These are phyloP conservation scores for Curvularia sp. DNA, from an alignment of 2,329 filamentous ascomycete species.

Conservation along the genomic window DNA sequence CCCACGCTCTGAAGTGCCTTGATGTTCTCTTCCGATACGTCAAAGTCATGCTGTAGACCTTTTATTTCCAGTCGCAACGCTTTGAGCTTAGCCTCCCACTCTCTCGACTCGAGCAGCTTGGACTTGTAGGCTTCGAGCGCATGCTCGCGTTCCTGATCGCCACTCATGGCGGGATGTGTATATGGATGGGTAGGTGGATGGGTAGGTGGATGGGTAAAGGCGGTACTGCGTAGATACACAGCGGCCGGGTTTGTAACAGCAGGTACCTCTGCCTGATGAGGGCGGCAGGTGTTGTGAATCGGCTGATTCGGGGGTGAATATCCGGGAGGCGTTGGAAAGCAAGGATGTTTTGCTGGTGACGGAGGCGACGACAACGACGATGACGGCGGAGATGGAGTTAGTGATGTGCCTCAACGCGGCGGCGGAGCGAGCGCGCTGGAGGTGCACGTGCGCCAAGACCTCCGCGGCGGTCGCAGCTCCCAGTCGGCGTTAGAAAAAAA, in stretches of 20 bases:
- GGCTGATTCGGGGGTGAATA: neutral
- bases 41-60: conserved; percentile 90
- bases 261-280: neutral
- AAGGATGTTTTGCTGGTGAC: neutral
- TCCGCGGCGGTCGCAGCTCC: conserved; percentile 16
- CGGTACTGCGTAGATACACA: conserved; percentile 3
- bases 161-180: conserved; percentile 40
- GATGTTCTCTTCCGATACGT: conserved; percentile 98
- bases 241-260: neutral
- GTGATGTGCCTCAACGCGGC: conserved; percentile 3
- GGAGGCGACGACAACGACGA: neutral
- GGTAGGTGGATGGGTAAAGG: conserved; percentile 2
- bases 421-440: conserved; percentile 6
- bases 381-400: conserved; percentile 4
- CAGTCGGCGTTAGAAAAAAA: conserved; percentile 42
- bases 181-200: conserved; percentile 11
- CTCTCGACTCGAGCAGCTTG: conserved; percentile 82
- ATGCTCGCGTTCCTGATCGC: conserved; percentile 59
- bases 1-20: conserved; percentile 98
- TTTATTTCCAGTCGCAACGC: conserved; percentile 94
- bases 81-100: conserved; percentile 99
- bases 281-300: neutral
- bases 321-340: neutral
- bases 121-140: conserved; percentile 61
- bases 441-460: conserved; percentile 17